phyloP scores from a whole-genome alignment of 2,329 filamentous ascomycete genomes.

The Aspergillus luchuensis region DNA sequence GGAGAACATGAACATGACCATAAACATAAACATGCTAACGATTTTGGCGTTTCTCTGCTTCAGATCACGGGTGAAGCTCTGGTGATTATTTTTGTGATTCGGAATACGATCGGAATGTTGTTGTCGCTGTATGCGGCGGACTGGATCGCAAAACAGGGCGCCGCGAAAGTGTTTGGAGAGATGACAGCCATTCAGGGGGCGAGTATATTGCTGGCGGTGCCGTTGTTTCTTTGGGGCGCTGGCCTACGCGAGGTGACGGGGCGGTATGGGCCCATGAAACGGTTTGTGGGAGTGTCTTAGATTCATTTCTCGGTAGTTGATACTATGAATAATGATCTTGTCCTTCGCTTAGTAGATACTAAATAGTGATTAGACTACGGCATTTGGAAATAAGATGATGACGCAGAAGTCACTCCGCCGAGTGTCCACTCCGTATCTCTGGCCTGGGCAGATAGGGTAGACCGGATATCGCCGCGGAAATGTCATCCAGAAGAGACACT shows the following conservation, averaged over 20 bases:
- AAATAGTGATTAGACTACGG: no score
- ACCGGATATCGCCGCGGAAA: no score
- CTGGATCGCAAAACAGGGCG: constrained; percentile 28
- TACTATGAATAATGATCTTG: no score
- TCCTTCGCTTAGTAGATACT: no score
- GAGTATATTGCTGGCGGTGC: constrained; percentile 25
- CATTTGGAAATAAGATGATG: no score
- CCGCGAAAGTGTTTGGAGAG: constrained; percentile 28
- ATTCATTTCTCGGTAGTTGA: not conserved
- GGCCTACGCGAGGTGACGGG: constrained; percentile 22
- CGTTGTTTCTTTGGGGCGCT: constrained; percentile 26
- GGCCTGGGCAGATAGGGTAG: no score
- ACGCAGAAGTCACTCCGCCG: no score
- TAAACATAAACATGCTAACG: no score
- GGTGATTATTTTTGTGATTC: constrained; percentile 32
- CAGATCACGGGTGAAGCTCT: constrained; percentile 29
- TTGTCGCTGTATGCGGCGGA: constrained; percentile 28
- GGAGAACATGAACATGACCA: no score
- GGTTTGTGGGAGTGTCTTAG: constrained; percentile 13
- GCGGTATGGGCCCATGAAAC: constrained; percentile 30
- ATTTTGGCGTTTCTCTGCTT: no score
- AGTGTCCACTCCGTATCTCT: no score
- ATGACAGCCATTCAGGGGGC: constrained; percentile 30
- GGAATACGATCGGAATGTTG: constrained; percentile 32
- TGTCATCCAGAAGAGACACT: no score